Evolutionary conservation across 495 filamentous ascomycete species (phyloP).

Genomic region (Xanthoparmelia taractica): DNA sequence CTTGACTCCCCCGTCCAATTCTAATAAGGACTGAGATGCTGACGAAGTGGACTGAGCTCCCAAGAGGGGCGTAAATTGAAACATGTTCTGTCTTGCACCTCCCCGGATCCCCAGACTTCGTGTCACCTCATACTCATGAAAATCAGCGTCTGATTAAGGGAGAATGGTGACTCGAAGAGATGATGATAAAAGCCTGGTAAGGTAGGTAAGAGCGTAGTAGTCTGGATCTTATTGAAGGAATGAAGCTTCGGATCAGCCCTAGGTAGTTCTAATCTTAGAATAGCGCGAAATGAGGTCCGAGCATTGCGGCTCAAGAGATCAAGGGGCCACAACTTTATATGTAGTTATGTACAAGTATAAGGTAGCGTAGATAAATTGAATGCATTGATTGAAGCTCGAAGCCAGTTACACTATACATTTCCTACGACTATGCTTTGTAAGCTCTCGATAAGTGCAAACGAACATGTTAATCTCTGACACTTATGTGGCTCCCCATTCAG

Average conservation of each 20-base stretch:
- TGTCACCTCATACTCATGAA: not conserved
- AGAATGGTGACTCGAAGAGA: not conserved
- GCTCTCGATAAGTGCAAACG: not conserved
- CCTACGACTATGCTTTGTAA: not conserved
- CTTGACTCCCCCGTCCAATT: constrained; percentile 94
- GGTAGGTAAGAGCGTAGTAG: not conserved
- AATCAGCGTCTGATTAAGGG: not conserved
- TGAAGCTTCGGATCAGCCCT: no score
- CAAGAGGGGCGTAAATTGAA: constrained; percentile 86
- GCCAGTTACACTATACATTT: not conserved
- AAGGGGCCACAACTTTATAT: no score
- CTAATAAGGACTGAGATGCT: constrained; percentile 88
- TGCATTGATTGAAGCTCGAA: not conserved
- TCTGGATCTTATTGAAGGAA: not conserved
- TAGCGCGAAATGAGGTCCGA: constrained; percentile 1
- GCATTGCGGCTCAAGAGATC: not conserved
- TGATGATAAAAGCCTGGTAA: not conserved
- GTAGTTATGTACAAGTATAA: no score
- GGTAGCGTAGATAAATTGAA: not conserved
- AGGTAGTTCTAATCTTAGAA: no score
- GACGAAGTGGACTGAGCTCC: constrained; percentile 80
- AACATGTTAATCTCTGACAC: not conserved
- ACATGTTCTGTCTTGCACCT: constrained; percentile 50
- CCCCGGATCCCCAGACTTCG: no score
- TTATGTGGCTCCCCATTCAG: not conserved